A percentile compares a stretch with the other conserved stretches of the same genome.
Conservation (phyloP, 306 rosid genomes). For the Luffa aegyptiaca region DNA sequence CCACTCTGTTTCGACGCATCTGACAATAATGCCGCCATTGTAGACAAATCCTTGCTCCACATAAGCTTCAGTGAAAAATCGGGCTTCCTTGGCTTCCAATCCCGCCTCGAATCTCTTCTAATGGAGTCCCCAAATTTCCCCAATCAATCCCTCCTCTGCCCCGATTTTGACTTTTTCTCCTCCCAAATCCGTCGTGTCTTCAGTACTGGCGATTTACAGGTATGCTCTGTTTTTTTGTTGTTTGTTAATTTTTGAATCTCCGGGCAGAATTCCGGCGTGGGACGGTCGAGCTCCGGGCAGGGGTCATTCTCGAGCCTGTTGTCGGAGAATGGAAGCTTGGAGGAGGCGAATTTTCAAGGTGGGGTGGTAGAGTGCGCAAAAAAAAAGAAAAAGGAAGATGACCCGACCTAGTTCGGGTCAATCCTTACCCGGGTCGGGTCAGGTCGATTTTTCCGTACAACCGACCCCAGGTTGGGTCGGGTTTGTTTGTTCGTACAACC, state of each 20-base stretch:
- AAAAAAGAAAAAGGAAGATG: slow-evolving; percentile 71
- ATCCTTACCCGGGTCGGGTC: no score
- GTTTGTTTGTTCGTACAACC: no score
- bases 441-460: no score
- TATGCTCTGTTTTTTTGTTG: not conserved
- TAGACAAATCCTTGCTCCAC: slow-evolving; percentile 37
- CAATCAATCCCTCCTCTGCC: slow-evolving; percentile 27
- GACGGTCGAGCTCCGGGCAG: slow-evolving; percentile 11
- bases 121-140: slow-evolving; percentile 34
- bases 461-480: no score
- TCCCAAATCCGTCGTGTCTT: slow-evolving; percentile 50
- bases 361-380: slow-evolving; percentile 70
- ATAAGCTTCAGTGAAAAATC: slow-evolving; percentile 63
- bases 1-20: slow-evolving; percentile 41
- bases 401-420: no score
- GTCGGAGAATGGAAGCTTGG: slow-evolving; percentile 30
- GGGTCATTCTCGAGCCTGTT: slow-evolving; percentile 21
- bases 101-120: slow-evolving; percentile 22
- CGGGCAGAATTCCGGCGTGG: slow-evolving; percentile 30
- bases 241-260: not conserved
- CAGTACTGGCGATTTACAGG: slow-evolving; percentile 84
- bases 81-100: slow-evolving; percentile 23
- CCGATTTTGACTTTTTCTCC: slow-evolving; percentile 26
- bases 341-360: slow-evolving; percentile 57
- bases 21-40: slow-evolving; percentile 26